Conservation (phyloP, 2,329 filamentous ascomycete genomes). For the Hymenoscyphus albidus region DNA sequence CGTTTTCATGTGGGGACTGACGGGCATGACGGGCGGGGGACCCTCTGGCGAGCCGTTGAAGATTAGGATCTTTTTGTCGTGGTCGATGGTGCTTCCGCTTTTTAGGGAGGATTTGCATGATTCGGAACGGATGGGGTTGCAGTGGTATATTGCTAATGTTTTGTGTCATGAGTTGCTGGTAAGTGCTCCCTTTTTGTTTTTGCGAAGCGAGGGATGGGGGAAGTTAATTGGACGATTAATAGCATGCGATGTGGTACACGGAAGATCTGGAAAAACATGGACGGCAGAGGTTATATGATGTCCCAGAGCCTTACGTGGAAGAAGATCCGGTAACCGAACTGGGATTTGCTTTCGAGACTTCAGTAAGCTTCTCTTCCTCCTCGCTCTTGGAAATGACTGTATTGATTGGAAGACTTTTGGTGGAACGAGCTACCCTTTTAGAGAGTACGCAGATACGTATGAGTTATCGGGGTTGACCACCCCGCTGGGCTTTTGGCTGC, state of each 20-base stretch:
- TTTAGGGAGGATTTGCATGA: background rate
- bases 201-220: background rate
- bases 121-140: background rate
- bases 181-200: background rate
- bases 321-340: conserved; percentile 18
- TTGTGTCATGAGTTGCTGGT: conserved; percentile 8
- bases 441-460: background rate
- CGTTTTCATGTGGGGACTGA: background rate
- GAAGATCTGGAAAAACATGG: background rate
- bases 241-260: conserved; percentile 8
- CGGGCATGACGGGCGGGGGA: background rate
- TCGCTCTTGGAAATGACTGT: background rate
- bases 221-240: background rate
- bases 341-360: conserved; percentile 21
- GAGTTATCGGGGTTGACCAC: background rate
- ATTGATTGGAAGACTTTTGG: conserved; percentile 9
- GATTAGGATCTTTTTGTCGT: background rate
- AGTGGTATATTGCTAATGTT: conserved; percentile 5
- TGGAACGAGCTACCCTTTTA: background rate
- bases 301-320: conserved; percentile 15
- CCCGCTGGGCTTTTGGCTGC: background rate
- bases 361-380: conserved; percentile 13
- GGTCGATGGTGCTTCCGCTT: background rate
- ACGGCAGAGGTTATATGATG: too few species aligned
- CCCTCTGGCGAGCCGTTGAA: background rate